A percentile compares a stretch with the other conserved stretches of the same genome.
These are phyloP conservation scores for Magnusiomyces ingens DNA, from an alignment of 1,139 yeast species.

Conservation along the genomic window DNA sequence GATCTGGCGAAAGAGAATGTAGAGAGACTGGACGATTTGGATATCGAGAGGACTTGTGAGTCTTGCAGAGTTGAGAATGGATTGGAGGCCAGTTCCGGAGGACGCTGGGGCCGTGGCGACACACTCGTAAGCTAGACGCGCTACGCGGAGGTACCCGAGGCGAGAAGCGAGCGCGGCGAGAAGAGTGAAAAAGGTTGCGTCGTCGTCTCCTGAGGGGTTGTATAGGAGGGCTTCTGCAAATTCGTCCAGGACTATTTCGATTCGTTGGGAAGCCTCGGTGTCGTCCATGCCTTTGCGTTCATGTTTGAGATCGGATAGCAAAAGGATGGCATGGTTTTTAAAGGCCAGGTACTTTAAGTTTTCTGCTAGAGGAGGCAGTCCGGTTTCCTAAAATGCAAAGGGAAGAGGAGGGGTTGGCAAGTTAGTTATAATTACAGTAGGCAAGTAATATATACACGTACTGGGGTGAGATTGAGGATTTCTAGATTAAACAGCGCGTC, in stretches of 20 bases:
- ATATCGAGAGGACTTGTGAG: conserved; percentile 24
- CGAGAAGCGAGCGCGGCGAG: conserved; percentile 24
- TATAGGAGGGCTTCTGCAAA: conserved; percentile 32
- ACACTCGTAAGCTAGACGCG: conserved; percentile 60
- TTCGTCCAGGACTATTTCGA: conserved; percentile 29
- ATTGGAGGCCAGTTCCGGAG: too few relatives aligned
- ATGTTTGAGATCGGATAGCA: conserved; percentile 44
- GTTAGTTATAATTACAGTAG: background rate
- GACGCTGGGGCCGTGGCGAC: conserved; percentile 31
- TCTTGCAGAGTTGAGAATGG: conserved; percentile 14
- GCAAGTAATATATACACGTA: conserved; percentile 19
- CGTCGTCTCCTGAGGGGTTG: conserved; percentile 24
- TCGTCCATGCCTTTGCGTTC: conserved; percentile 23
- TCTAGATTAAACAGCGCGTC: conserved; percentile 60
- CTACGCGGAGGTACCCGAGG: conserved; percentile 40
- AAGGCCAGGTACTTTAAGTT: conserved; percentile 68
- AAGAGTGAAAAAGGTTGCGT: conserved; percentile 27
- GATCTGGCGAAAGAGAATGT: conserved; percentile 7
- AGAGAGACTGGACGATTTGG: conserved; percentile 13
- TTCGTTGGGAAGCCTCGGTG: conserved; percentile 24
- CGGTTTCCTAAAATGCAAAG: conserved; percentile 19
- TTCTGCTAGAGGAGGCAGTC: conserved; percentile 62
- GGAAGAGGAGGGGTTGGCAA: background rate
- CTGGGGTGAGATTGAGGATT: conserved; percentile 40
- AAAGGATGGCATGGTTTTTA: conserved; percentile 73